Percentiles rank a stretch among this genome's conserved stretches.
These are phyloP conservation scores for Cutaneotrichosporon sp. DNA, from an alignment of 1,284 basidiomycete species.

Conservation along the genomic window DNA sequence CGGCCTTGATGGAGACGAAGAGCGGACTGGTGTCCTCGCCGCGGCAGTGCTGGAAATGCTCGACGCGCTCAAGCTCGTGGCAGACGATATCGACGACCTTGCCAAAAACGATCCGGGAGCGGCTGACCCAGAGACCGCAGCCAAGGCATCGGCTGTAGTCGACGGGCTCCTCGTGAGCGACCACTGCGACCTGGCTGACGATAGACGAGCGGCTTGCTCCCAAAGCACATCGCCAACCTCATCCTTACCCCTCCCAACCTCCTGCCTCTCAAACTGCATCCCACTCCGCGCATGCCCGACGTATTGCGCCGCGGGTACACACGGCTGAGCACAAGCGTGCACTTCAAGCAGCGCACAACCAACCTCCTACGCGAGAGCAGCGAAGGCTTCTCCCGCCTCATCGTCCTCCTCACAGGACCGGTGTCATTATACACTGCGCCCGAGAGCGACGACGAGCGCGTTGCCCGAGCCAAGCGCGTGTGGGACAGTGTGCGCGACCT, in stretches of 20 bases:
- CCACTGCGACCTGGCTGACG: not conserved
- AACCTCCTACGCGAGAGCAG: conserved; percentile 95
- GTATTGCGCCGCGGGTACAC: conserved; percentile 25
- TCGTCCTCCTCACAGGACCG: conserved; percentile 70
- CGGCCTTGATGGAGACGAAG: not conserved
- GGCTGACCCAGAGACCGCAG: not conserved
- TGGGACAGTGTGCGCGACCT: conserved; percentile 83
- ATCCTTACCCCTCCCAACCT: conserved; percentile 27
- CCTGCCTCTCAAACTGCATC: conserved; percentile 28
- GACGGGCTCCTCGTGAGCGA: conserved; percentile 9
- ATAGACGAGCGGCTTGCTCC: conserved; percentile 12
- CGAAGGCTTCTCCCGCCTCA: conserved; percentile 91
- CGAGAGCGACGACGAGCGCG: conserved; percentile 8
- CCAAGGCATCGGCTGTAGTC: conserved; percentile 6
- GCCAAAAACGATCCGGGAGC: not conserved
- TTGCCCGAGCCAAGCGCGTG: conserved; percentile 64
- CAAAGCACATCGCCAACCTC: conserved; percentile 26
- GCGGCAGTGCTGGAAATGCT: conserved; percentile 11
- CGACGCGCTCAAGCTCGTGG: conserved; percentile 11
- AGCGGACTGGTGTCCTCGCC: not conserved
- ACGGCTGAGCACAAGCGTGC: conserved; percentile 39
- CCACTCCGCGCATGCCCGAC: conserved; percentile 25
- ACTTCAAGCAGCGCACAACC: conserved; percentile 97
- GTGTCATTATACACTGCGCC: conserved; percentile 39
- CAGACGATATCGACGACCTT: conserved; percentile 6